Evolutionary conservation across 805 yeast species (phyloP).

Genomic region (Millerago galiae): DNA sequence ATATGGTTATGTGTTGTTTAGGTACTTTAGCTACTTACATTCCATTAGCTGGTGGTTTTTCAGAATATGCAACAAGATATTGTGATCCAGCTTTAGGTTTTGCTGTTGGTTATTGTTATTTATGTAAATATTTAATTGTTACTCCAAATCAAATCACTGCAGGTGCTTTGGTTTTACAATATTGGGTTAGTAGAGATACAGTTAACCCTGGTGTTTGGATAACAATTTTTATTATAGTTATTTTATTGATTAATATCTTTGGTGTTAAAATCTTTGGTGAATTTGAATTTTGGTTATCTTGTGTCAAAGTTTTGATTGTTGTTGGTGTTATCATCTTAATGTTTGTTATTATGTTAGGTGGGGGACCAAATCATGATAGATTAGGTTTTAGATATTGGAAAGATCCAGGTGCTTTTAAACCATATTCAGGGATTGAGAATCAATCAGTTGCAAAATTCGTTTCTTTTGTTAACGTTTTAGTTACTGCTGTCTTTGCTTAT

Average conservation of each 20-base stretch:
- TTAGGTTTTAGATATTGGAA: conserved; percentile 65
- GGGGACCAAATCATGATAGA: conserved; percentile 68
- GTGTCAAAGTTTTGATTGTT: conserved; percentile 45
- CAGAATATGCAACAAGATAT: conserved; percentile 48
- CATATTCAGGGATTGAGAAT: conserved; percentile 16
- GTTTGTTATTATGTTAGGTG: conserved; percentile 63
- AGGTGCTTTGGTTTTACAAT: conserved; percentile 40
- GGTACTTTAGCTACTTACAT: conserved; percentile 64
- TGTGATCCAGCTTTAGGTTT: conserved; percentile 16
- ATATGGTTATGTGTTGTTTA: conserved; percentile 55
- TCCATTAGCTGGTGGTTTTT: conserved; percentile 58
- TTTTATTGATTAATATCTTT: conserved; percentile 39
- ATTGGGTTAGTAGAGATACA: conserved; percentile 36
- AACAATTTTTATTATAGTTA: conserved; percentile 32
- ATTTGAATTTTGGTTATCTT: conserved; percentile 42
- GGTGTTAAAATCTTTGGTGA: conserved; percentile 51
- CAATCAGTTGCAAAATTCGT: conserved; percentile 42
- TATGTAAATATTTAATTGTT: conserved; percentile 15
- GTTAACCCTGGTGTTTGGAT: conserved; percentile 60
- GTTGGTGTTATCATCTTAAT: conserved; percentile 58
- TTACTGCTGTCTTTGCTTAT: conserved; percentile 62
- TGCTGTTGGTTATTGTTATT: conserved; percentile 20
- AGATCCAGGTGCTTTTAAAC: conserved; percentile 57
- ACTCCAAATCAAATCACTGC: conserved; percentile 41
- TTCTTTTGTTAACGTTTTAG: conserved; percentile 52